A percentile compares a stretch with the other conserved stretches of the same genome.
These are phyloP conservation scores for Misopates orontium DNA, from an alignment of 257 asterid species.

Conservation along the genomic window DNA sequence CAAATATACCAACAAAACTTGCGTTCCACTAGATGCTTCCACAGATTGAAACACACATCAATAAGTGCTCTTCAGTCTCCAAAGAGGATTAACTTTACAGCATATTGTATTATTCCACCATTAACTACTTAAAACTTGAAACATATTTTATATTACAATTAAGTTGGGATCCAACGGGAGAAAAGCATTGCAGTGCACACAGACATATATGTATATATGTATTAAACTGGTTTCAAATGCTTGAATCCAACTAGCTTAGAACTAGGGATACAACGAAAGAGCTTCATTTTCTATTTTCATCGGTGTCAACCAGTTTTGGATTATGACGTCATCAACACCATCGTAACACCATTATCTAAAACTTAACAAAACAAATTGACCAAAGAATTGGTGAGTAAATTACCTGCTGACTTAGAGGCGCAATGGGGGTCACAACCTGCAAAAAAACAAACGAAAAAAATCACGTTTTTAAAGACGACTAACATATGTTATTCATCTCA, in stretches of 20 bases:
- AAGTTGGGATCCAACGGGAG: no score
- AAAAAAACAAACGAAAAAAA: constrained; percentile 32
- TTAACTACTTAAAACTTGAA: no score
- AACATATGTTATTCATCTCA: neutral
- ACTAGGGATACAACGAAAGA: neutral
- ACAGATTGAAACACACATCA: no score
- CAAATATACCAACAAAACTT: neutral
- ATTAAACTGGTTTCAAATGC: neutral
- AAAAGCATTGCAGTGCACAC: no score
- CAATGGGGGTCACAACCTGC: constrained; percentile 99
- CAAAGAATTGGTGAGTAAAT: constrained; percentile 15
- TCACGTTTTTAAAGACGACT: neutral
- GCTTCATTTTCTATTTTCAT: neutral
- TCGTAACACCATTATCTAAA: neutral
- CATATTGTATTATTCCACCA: no score
- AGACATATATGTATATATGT: no score
- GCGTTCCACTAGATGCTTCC: neutral
- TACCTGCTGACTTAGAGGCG: constrained; percentile 99
- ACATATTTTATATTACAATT: no score
- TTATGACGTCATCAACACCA: neutral
- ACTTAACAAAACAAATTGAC: constrained; percentile 5
- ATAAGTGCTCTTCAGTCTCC: no score
- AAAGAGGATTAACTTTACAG: no score
- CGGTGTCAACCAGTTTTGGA: constrained; percentile 19
- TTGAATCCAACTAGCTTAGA: constrained; percentile 4